These are phyloP conservation scores for Ophiostoma populinum DNA, from an alignment of 2,329 filamentous ascomycete species.

Conservation along the genomic window DNA sequence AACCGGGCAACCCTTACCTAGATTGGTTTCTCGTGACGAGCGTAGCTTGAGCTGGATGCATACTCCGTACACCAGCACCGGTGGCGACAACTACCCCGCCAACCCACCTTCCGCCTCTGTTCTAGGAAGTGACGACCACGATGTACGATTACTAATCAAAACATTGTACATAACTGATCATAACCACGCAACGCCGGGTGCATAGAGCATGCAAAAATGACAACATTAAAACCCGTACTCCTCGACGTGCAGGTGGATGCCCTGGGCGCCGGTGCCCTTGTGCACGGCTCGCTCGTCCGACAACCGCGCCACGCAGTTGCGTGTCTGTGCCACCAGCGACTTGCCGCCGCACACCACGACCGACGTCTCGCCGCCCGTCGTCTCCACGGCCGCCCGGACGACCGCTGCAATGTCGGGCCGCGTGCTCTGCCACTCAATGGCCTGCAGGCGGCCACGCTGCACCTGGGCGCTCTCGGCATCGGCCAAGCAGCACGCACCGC, in stretches of 20 bases:
- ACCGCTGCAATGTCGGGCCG: conserved; percentile 34
- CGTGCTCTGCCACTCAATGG: conserved; percentile 26
- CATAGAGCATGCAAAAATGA: too few relatives aligned
- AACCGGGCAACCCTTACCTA: too few relatives aligned
- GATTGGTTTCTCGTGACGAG: too few relatives aligned
- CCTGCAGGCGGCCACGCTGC: conserved; percentile 16
- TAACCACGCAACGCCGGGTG: too few relatives aligned
- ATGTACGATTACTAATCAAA: too few relatives aligned
- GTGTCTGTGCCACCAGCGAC: conserved; percentile 32
- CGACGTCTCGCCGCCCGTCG: conserved; percentile 41
- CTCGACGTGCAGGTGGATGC: conserved; percentile 42
- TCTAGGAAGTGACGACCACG: too few relatives aligned
- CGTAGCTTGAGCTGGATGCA: too few relatives aligned
- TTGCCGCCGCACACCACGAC: conserved; percentile 43
- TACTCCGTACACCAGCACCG: too few relatives aligned
- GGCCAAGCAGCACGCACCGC: conserved; percentile 4
- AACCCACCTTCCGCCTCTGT: too few relatives aligned
- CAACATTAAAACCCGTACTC: conserved; percentile 27
- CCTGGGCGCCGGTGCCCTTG: conserved; percentile 46
- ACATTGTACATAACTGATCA: too few relatives aligned
- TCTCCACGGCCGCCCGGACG: conserved; percentile 36
- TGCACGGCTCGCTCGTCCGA: conserved; percentile 46
- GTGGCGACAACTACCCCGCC: too few relatives aligned
- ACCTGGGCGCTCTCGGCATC: conserved; percentile 14
- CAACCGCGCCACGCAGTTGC: conserved; percentile 36